phyloP scores from a whole-genome alignment of 2,329 filamentous ascomycete species.

The Karstenula rhodostoma region DNA sequence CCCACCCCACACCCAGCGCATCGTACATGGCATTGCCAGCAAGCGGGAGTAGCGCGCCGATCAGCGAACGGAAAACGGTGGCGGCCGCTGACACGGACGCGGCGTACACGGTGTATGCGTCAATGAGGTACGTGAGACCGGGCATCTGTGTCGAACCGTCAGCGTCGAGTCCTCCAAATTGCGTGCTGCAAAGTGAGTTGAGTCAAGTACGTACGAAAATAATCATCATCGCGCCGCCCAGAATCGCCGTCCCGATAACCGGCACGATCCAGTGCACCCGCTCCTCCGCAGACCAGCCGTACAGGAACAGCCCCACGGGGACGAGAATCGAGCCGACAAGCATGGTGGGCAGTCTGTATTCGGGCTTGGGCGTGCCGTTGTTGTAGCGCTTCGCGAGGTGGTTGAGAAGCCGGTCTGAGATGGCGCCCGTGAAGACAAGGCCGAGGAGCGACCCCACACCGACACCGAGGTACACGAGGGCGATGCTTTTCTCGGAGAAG shows the following conservation, averaged over 20 bases:
- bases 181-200: too few species aligned
- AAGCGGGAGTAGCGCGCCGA: constrained; percentile 42
- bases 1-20: constrained; percentile 37
- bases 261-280: constrained; percentile 62
- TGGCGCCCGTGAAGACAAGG: constrained; percentile 21
- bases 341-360: constrained; percentile 14
- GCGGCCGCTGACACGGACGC: constrained; percentile 43
- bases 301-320: constrained; percentile 50
- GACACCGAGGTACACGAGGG: constrained; percentile 22
- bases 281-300: constrained; percentile 62
- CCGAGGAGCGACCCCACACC: constrained; percentile 26
- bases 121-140: constrained; percentile 34
- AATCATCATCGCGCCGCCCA: constrained; percentile 5
- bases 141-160: constrained; percentile 25
- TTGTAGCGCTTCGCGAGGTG: constrained; percentile 7
- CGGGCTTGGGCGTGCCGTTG: constrained; percentile 7
- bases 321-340: not conserved
- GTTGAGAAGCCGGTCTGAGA: not conserved
- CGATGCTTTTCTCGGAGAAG: constrained; percentile 19
- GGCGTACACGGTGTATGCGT: constrained; percentile 42
- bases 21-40: constrained; percentile 38
- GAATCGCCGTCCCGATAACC: constrained; percentile 26
- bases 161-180: not conserved
- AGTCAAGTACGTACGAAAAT: not conserved
- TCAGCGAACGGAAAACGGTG: constrained; percentile 35